Conservation (phyloP, 805 yeast genomes). For the Cephaloascus fragrans region DNA sequence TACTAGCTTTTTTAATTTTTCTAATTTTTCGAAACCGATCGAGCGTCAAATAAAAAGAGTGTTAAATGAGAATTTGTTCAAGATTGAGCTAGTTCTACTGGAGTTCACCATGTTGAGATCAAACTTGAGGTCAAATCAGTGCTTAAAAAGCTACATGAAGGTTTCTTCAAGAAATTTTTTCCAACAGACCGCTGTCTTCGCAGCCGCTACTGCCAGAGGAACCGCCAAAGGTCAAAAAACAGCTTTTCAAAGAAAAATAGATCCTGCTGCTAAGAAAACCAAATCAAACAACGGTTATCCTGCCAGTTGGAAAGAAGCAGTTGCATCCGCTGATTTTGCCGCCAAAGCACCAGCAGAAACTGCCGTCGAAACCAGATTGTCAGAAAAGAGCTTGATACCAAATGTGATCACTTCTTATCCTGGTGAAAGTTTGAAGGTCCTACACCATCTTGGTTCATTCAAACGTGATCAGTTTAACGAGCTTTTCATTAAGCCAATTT, state of each 20-base stretch:
- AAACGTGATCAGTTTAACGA: slow-evolving; percentile 63
- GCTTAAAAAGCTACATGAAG: not conserved
- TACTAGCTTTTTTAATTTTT: no score
- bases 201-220: not conserved
- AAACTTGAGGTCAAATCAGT: not conserved
- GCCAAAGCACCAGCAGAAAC: not conserved
- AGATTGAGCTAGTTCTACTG: no score
- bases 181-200: not conserved
- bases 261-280: not conserved
- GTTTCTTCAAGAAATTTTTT: not conserved
- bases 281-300: not conserved
- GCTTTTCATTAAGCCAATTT: slow-evolving; percentile 47
- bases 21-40: no score
- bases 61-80: no score
- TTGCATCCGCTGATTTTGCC: not conserved
- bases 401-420: slow-evolving; percentile 20
- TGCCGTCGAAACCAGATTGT: not conserved
- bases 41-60: no score
- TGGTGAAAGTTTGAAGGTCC: slow-evolving; percentile 24
- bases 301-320: no score
- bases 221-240: slow-evolving; percentile 1
- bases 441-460: slow-evolving; percentile 53
- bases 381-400: not conserved
- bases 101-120: not conserved
- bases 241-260: no score